Evolutionary conservation across 2,329 filamentous ascomycete genomes (phyloP).

Genomic region (Alternaria panax): DNA sequence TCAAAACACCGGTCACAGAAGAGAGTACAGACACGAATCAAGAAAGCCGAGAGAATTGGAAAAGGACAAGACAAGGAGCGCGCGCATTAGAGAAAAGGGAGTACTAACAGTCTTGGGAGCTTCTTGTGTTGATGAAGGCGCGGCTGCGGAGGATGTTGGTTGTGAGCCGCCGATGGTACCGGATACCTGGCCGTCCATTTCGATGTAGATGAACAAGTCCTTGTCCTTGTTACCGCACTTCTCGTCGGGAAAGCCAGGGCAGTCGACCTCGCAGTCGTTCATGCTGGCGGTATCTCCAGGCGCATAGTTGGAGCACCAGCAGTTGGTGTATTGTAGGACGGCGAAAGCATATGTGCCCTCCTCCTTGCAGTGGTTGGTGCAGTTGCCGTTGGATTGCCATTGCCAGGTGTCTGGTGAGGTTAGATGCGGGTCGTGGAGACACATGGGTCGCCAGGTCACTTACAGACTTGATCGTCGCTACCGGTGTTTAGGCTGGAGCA

Average conservation of each 20-base stretch:
- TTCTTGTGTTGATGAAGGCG: constrained; percentile 24
- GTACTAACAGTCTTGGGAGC: constrained; percentile 43
- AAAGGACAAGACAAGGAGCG: constrained; percentile 10
- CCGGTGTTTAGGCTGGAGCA: constrained; percentile 57
- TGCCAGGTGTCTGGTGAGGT: constrained; percentile 35
- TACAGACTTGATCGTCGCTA: constrained; percentile 44
- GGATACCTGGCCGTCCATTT: constrained; percentile 57
- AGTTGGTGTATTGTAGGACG: constrained; percentile 69
- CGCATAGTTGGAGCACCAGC: constrained; percentile 77
- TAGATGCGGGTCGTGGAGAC: constrained; percentile 4
- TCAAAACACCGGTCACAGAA: constrained; percentile 40
- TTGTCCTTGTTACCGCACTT: constrained; percentile 66
- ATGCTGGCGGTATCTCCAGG: constrained; percentile 57
- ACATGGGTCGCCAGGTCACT: constrained; percentile 17
- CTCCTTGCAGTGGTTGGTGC: constrained; percentile 64
- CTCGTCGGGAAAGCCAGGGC: constrained; percentile 74
- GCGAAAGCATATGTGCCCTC: constrained; percentile 67
- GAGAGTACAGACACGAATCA: constrained; percentile 2
- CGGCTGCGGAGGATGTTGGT: constrained; percentile 31
- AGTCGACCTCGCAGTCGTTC: constrained; percentile 63
- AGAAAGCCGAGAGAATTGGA: not conserved
- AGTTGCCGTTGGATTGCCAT: constrained; percentile 73
- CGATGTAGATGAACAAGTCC: constrained; percentile 71
- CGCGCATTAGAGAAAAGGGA: constrained; percentile 27
- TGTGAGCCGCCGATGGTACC: constrained; percentile 61